These are phyloP conservation scores for Lycium ferocissimum DNA, from an alignment of 257 asterid species.

Conservation along the genomic window DNA sequence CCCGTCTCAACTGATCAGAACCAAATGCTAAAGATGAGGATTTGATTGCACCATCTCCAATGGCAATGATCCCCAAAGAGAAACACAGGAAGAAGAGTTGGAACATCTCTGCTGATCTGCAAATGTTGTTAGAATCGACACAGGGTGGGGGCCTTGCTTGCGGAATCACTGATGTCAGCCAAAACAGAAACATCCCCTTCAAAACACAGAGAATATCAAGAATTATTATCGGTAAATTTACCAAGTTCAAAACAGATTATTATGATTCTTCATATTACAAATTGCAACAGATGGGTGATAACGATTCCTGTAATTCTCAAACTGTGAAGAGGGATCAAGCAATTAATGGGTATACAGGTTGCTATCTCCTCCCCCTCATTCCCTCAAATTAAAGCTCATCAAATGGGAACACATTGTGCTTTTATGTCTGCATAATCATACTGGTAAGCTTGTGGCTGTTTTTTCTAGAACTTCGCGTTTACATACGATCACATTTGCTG, in stretches of 20 bases:
- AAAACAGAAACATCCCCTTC: conserved; percentile 64
- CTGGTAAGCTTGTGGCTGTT: not conserved
- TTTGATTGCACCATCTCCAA: conserved; percentile 72
- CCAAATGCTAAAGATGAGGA: conserved; percentile 70
- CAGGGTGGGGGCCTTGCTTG: conserved; percentile 66
- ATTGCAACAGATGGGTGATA: not conserved
- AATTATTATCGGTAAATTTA: not conserved
- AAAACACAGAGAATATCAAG: not conserved
- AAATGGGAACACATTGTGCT: not conserved
- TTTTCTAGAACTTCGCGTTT: not conserved
- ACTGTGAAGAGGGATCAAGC: too few relatives aligned
- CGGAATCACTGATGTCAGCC: conserved; percentile 66
- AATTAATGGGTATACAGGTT: not conserved
- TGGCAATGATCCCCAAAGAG: conserved; percentile 59
- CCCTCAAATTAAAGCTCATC: not conserved
- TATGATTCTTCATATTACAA: not conserved
- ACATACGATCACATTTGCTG: not conserved
- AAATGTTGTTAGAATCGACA: conserved; percentile 35
- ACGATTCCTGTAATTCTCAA: not conserved
- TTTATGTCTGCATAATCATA: not conserved
- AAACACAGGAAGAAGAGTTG: conserved; percentile 52
- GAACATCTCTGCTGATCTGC: conserved; percentile 45
- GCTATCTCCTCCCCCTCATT: conserved; percentile 1
- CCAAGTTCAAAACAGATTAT: not conserved
- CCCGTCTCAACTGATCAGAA: conserved; percentile 55